Percentiles rank a stretch among this genome's conserved stretches.
These are phyloP conservation scores for Pelargonium australe DNA, from an alignment of 441 rosid species.

Conservation along the genomic window DNA sequence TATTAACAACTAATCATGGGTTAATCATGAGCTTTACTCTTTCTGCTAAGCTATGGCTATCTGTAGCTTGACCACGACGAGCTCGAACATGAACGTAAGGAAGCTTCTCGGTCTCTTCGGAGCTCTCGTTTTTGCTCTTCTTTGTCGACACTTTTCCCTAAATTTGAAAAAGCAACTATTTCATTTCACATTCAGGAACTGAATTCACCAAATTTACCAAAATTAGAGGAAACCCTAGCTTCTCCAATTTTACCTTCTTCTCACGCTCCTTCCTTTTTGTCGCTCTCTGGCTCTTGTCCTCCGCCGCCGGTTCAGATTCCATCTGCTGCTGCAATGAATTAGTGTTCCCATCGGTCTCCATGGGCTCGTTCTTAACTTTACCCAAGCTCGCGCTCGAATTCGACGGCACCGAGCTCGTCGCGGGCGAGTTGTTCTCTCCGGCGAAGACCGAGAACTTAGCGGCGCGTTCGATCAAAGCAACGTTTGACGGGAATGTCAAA, in stretches of 20 bases:
- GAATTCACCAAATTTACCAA: background rate
- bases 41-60: constrained; percentile 98
- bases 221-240: constrained; percentile 1
- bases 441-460: constrained; percentile 54
- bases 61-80: constrained; percentile 97
- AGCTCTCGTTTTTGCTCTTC: constrained; percentile 60
- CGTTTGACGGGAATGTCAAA: constrained; percentile 42
- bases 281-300: constrained; percentile 33
- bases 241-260: constrained; percentile 47
- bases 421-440: constrained; percentile 41
- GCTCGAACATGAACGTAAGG: constrained; percentile 97
- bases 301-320: constrained; percentile 44
- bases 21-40: constrained; percentile 42
- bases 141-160: constrained; percentile 69
- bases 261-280: constrained; percentile 74
- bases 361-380: constrained; percentile 62
- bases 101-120: constrained; percentile 60
- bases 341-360: constrained; percentile 44
- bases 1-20: constrained; percentile 11
- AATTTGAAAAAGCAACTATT: constrained; percentile 8
- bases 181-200: constrained; percentile 8
- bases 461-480: constrained; percentile 42
- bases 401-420: constrained; percentile 41
- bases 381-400: constrained; percentile 44
- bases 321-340: constrained; percentile 31